Base-by-base conservation (phyloP, 164 flowering plant species). In the Stephania cephalantha region DNA sequence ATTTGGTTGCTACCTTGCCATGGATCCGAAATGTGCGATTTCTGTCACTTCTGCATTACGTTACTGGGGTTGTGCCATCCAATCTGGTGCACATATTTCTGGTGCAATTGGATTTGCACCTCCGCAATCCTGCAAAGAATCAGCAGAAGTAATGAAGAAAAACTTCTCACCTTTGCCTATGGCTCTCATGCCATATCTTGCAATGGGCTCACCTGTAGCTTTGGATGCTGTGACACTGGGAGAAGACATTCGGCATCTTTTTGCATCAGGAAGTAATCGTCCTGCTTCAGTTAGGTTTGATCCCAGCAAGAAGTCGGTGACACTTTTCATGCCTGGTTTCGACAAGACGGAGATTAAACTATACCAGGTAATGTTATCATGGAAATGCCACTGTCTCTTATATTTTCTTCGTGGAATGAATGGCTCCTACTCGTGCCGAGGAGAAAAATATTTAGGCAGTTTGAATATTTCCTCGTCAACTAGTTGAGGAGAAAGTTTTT, bases 281-380 rank as follows among this genome's bases (percentile, higher is more conserved):
- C 67, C 66, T 73, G 66, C 85, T 44, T 76, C 91, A 9, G 89
- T 95, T 46, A 76, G 73, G 64, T 93, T 89, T 78, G 92, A 95
- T 78, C 69, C 77, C 9, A 77, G 77, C 68, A 82, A 84, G 53
- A 95, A 89, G 78, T 79, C 90, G 17, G 88, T 95, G 75, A 88
- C 87, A 35, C 95, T 95, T 76, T 82, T 95, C 87, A 89, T 95
- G 97, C 99, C 99, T 22, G 99, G 99, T 74, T 93, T 93, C 78
- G 97, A 91, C 77, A 95, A 95, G 81, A 88, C 93, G 58, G 97
- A 95, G 77, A 91, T 95, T 88, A 95, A 93, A 86, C 88, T 95
- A 22, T 95, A 84, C 84, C 97, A 95, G 76, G 99, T 93, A 50
- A 90, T 46, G 84, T 69, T 31, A 2, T 15, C 64, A 15, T 58